These are phyloP conservation scores for Mycena indigotica DNA, from an alignment of 768 basidiomycete genomes.

Conservation along the genomic window DNA sequence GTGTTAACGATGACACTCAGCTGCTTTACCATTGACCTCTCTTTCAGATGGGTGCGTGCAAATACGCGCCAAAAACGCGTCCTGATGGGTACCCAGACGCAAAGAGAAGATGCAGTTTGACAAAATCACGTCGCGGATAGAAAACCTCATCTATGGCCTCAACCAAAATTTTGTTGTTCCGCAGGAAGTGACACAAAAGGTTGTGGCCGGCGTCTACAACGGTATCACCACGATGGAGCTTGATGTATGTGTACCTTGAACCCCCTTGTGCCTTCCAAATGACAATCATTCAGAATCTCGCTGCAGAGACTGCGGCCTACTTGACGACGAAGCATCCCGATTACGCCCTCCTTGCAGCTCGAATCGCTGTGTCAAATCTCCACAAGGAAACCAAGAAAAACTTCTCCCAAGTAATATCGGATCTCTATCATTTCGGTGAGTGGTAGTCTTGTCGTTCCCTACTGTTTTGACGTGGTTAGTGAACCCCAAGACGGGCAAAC, in stretches of 20 bases:
- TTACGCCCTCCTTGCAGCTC: conserved; percentile 98
- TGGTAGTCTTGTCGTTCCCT: neutral
- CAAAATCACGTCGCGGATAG: conserved; percentile 88
- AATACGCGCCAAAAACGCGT: conserved; percentile 40
- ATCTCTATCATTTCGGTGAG: conserved; percentile 86
- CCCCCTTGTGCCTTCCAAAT: neutral
- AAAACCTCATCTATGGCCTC: conserved; percentile 94
- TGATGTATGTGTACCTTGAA: conserved; percentile 64
- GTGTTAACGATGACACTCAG: conserved; percentile 21
- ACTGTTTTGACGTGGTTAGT: conserved; percentile 45
- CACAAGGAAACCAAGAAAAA: conserved; percentile 99
- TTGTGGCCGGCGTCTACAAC: conserved; percentile 89
- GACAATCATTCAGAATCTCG: conserved; percentile 71
- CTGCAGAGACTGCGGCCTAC: conserved; percentile 95
- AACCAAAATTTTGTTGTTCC: conserved; percentile 91
- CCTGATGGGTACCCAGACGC: conserved; percentile 48
- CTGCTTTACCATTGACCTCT: conserved; percentile 7
- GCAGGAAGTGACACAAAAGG: conserved; percentile 91
- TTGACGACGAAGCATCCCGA: conserved; percentile 98
- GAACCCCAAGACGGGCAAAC: conserved; percentile 90
- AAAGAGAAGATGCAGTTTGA: conserved; percentile 94
- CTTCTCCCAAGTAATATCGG: conserved; percentile 89
- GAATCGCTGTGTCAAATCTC: conserved; percentile 97
- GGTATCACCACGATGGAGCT: conserved; percentile 97
- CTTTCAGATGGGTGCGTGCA: conserved; percentile 49